Evolutionary conservation across 306 rosid genomes (phyloP).

Genomic region (Begonia masoniana): DNA sequence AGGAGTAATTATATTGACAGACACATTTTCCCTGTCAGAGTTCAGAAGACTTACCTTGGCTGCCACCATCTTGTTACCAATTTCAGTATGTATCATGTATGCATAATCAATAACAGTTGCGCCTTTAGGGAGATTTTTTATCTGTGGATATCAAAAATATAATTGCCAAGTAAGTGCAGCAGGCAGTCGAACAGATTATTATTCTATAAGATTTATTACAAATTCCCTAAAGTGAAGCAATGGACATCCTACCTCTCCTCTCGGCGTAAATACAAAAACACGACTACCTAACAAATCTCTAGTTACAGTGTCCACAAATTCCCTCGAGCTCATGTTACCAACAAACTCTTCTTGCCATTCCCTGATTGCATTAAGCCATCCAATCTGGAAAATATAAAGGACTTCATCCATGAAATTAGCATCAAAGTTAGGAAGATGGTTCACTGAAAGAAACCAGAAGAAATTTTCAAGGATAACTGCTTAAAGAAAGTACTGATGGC

Average conservation of each 20-base stretch:
- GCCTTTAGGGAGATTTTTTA: constrained; percentile 90
- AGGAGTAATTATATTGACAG: not conserved
- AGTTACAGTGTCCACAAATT: constrained; percentile 88
- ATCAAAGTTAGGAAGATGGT: constrained; percentile 12
- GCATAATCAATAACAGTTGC: constrained; percentile 95
- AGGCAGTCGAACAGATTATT: constrained; percentile 4
- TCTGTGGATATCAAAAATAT: constrained; percentile 27
- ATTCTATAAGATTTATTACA: not conserved
- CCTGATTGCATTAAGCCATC: constrained; percentile 99
- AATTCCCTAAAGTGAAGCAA: constrained; percentile 2
- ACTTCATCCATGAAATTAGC: constrained; percentile 24
- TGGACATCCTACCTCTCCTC: constrained; percentile 73
- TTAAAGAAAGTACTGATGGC: constrained; percentile 11
- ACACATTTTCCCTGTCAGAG: constrained; percentile 5
- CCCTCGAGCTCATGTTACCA: constrained; percentile 99
- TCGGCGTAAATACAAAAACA: constrained; percentile 95
- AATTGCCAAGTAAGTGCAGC: constrained; percentile 13
- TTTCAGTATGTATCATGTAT: constrained; percentile 97
- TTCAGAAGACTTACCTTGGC: constrained; percentile 55
- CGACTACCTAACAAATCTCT: constrained; percentile 95
- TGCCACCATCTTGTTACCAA: constrained; percentile 98
- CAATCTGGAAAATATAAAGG: constrained; percentile 55
- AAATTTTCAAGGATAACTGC: constrained; percentile 17
- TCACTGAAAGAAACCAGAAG: constrained; percentile 5
- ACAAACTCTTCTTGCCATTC: constrained; percentile 99